A percentile compares a stretch with the other conserved stretches of the same genome.
These are phyloP conservation scores for Vitis hybrid DNA, from an alignment of 177 flowering plant genomes.

Conservation along the genomic window DNA sequence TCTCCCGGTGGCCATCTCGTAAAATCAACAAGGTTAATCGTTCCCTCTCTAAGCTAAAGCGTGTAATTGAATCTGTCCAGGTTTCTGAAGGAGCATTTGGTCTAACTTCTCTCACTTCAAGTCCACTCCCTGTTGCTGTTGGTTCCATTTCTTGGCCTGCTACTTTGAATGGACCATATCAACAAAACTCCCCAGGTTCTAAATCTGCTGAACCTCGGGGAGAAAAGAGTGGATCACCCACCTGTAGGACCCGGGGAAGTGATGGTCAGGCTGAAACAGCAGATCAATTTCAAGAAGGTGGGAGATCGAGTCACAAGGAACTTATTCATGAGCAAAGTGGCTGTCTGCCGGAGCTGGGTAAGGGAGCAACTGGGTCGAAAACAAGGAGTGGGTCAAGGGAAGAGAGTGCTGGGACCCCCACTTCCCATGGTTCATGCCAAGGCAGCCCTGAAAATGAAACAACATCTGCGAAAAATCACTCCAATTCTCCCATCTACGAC, in stretches of 20 bases:
- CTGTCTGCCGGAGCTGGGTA: constrained; percentile 18
- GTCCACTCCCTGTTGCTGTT: constrained; percentile 64
- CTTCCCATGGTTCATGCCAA: constrained; percentile 80
- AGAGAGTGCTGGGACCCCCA: constrained; percentile 66
- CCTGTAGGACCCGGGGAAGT: constrained; percentile 25
- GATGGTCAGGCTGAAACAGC: constrained; percentile 22
- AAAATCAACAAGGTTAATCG: constrained; percentile 95
- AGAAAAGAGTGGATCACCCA: constrained; percentile 30
- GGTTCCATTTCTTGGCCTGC: constrained; percentile 64
- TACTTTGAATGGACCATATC: constrained; percentile 38
- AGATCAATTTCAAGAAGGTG: background rate
- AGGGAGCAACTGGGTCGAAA: constrained; percentile 38
- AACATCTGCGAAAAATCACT: constrained; percentile 29
- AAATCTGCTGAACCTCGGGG: constrained; percentile 35
- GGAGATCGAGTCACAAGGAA: constrained; percentile 30
- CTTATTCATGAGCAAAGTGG: constrained; percentile 21
- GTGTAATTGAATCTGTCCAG: constrained; percentile 93
- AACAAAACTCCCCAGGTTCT: constrained; percentile 31
- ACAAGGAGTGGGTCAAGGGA: constrained; percentile 64
- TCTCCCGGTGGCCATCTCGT: constrained; percentile 98
- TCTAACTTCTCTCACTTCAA: constrained; percentile 52
- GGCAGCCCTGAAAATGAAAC: constrained; percentile 58
- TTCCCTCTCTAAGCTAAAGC: constrained; percentile 85
- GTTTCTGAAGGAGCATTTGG: constrained; percentile 75
- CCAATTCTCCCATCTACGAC: constrained; percentile 29